Evolutionary conservation across 2,329 filamentous ascomycete genomes (phyloP).

Genomic region (Arthroderma sp.): DNA sequence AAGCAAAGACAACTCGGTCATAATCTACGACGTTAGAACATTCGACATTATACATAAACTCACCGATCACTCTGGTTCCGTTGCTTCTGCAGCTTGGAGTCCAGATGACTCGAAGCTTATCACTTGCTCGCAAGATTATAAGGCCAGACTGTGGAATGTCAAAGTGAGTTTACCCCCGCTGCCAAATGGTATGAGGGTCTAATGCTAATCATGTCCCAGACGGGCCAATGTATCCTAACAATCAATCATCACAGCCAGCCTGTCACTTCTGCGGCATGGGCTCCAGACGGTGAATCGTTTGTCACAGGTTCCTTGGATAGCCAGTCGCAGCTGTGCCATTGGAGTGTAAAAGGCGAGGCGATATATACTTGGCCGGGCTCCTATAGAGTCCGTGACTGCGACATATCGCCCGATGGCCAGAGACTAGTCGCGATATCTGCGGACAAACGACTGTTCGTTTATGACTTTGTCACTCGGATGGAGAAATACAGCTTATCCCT

Average conservation of each 20-base stretch:
- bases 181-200: not conserved
- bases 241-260: conserved; percentile 66
- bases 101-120: conserved; percentile 79
- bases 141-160: conserved; percentile 62
- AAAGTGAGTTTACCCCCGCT: conserved; percentile 37
- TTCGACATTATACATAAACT: conserved; percentile 54
- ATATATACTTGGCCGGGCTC: conserved; percentile 54
- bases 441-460: conserved; percentile 60
- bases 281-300: conserved; percentile 61
- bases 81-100: conserved; percentile 79
- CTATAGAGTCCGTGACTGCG: conserved; percentile 70
- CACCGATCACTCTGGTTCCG: conserved; percentile 53
- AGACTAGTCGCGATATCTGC: conserved; percentile 69
- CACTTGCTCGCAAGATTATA: conserved; percentile 64
- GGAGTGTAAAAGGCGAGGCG: conserved; percentile 50
- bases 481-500: conserved; percentile 62
- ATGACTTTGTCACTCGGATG: conserved; percentile 61
- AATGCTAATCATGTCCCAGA: conserved; percentile 31
- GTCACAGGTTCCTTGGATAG: conserved; percentile 66
- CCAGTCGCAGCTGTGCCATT: conserved; percentile 54
- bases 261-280: conserved; percentile 83
- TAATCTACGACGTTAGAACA: conserved; percentile 66
- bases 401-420: conserved; percentile 66
- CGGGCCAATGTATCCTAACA: conserved; percentile 48
- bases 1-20: conserved; percentile 58